These are phyloP conservation scores for Boletus vermiculosoides DNA, from an alignment of 768 basidiomycete genomes.

Conservation along the genomic window DNA sequence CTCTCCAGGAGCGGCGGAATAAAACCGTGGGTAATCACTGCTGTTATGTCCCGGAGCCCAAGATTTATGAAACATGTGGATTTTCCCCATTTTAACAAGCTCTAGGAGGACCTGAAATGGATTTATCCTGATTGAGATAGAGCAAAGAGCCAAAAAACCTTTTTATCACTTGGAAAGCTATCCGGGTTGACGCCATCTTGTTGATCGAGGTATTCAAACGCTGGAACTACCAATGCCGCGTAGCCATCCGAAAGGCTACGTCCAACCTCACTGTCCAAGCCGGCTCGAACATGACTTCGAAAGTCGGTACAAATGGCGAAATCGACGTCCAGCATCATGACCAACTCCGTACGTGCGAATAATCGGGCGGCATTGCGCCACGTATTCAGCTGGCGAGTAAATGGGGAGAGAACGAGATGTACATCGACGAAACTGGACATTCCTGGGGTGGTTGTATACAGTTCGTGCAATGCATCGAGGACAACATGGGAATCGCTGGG, in stretches of 20 bases:
- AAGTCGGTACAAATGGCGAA: conserved; percentile 85
- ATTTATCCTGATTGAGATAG: background rate
- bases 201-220: conserved; percentile 75
- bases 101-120: conserved; percentile 49
- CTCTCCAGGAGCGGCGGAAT: conserved; percentile 56
- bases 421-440: conserved; percentile 77
- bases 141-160: conserved; percentile 36
- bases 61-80: conserved; percentile 74
- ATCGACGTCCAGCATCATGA: conserved; percentile 92
- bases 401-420: conserved; percentile 80
- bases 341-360: conserved; percentile 78
- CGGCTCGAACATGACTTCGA: conserved; percentile 51
- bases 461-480: conserved; percentile 59
- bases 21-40: conserved; percentile 73
- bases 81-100: conserved; percentile 52
- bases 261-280: conserved; percentile 32
- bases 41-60: conserved; percentile 82
- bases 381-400: conserved; percentile 84
- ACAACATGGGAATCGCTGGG: conserved; percentile 41
- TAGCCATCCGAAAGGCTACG: conserved; percentile 53
- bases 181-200: conserved; percentile 57
- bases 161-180: conserved; percentile 68
- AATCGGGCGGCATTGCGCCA: conserved; percentile 87
- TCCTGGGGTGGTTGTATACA: conserved; percentile 64
- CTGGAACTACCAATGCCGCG: conserved; percentile 78